Conservation (phyloP, 2,329 filamentous ascomycete genomes). For the Penicillium capsulatum region DNA sequence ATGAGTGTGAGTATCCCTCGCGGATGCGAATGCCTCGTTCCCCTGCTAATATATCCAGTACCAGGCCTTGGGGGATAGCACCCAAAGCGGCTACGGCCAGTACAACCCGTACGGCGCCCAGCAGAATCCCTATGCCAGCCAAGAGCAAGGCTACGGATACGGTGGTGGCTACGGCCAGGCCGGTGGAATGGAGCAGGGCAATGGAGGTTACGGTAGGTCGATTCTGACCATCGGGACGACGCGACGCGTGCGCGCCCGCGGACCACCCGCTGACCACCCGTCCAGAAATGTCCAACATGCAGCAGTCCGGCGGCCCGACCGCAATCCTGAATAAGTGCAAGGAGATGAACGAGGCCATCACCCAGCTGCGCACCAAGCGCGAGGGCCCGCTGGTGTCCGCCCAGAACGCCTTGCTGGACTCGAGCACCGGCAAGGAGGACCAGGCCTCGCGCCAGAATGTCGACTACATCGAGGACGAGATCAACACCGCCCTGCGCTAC, state of each 20-base stretch:
- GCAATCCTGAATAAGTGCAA: constrained; percentile 80
- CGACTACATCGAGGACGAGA: constrained; percentile 68
- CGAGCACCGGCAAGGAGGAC: constrained; percentile 65
- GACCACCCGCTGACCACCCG: not conserved
- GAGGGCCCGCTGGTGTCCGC: constrained; percentile 49
- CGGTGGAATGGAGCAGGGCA: constrained; percentile 31
- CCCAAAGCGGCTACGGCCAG: constrained; percentile 47
- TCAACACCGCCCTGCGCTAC: constrained; percentile 76
- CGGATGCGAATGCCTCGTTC: too few relatives aligned
- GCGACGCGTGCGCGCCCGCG: constrained; percentile 9
- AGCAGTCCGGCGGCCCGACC: constrained; percentile 57
- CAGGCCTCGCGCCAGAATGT: constrained; percentile 64
- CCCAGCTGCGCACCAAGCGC: constrained; percentile 63
- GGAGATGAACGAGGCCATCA: constrained; percentile 72
- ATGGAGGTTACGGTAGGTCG: constrained; percentile 36
- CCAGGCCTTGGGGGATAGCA: constrained; percentile 28
- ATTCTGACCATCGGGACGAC: not conserved
- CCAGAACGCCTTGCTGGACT: constrained; percentile 69
- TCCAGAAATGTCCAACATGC: constrained; percentile 43
- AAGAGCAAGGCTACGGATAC: constrained; percentile 24
- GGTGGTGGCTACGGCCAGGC: constrained; percentile 28
- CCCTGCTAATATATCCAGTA: constrained; percentile 15
- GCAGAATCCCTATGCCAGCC: constrained; percentile 31
- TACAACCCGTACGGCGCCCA: constrained; percentile 52
- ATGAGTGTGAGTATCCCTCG: constrained; percentile 51